Base-by-base conservation (phyloP, 257 asterid genomes). In the Solanum lignicaule region DNA sequence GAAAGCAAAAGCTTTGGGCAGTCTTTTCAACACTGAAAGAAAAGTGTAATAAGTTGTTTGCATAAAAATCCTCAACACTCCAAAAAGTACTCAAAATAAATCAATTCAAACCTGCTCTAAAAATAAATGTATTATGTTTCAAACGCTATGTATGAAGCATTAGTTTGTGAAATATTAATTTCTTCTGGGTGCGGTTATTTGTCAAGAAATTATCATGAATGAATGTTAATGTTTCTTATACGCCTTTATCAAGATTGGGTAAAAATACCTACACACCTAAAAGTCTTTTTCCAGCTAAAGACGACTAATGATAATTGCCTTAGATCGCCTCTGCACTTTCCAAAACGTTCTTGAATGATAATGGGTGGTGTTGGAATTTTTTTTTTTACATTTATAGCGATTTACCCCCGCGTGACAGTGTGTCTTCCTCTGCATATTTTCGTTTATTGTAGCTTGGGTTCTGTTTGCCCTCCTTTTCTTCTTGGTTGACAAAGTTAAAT, bases 1-100 rank as follows among this genome's bases (percentile, higher is more conserved):
- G 46, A 91, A 86, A 76, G 91, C 92, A 25, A 89, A 91, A 71
- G 89, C 86, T 43, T 75, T 91, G 88, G 90, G 90, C 55, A 89
- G 88, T 90, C 91, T 88, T 74, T 87, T 36, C 72, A 78, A 58
- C 88, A 21, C 38, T 31, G 38, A 14, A 15, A 69, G 38, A 3
- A 9, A 69, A 69, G 76, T 31, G 76, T 14, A 16, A 15, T 31
- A 29, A 29, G 76, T 69, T 29, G 71, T n/a, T n/a, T 7, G 71
- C 31, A 62, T n/a, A 62, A 20, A 58, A 58, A 58, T 58, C 2
- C 23, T 20, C 23, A 6, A 52, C 23, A 55, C 65, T 55, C 65
- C 65, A 55, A 20, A 20, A 7, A 55, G 5, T 6, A 55, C 65
- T 55, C 21, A 55, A 55, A 18, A 20, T 55, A 18, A 55, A 23